Percentiles rank a stretch among this genome's conserved stretches.
These are phyloP conservation scores for Ogataea pilisensis DNA, from an alignment of 805 yeast genomes.

Conservation along the genomic window DNA sequence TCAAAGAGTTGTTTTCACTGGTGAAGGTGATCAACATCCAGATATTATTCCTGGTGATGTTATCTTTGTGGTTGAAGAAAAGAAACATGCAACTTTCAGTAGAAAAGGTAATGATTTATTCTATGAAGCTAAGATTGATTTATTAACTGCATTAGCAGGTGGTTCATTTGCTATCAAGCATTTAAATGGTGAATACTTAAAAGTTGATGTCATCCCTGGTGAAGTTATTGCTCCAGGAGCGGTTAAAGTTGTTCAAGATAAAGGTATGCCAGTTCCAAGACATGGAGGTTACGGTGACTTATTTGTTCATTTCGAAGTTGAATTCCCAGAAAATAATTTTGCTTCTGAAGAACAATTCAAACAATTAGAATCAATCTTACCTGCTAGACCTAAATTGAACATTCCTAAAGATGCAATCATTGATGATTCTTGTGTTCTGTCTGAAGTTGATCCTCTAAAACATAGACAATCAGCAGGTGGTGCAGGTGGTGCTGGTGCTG, in stretches of 20 bases:
- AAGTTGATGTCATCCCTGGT: conserved; percentile 81
- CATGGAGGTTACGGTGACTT: conserved; percentile 87
- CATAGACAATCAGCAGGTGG: conserved; percentile 24
- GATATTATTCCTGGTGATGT: conserved; percentile 96
- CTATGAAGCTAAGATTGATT: conserved; percentile 82
- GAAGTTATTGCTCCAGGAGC: conserved; percentile 86
- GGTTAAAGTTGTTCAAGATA: conserved; percentile 77
- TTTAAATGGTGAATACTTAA: conserved; percentile 86
- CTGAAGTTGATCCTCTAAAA: conserved; percentile 26
- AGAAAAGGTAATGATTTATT: conserved; percentile 88
- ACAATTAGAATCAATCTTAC: conserved; percentile 70
- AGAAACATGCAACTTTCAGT: conserved; percentile 74
- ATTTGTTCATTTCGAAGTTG: conserved; percentile 78
- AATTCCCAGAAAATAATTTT: conserved; percentile 78
- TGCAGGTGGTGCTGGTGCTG: conserved; percentile 46
- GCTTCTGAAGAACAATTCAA: conserved; percentile 71
- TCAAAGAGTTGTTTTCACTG: conserved; percentile 83
- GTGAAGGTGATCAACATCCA: conserved; percentile 98
- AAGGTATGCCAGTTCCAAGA: conserved; percentile 97
- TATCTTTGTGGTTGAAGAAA: conserved; percentile 84
- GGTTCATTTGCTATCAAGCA: conserved; percentile 88
- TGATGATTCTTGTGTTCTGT: conserved; percentile 53
- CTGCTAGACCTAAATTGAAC: conserved; percentile 58
- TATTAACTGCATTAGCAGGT: conserved; percentile 94
- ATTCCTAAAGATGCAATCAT: conserved; percentile 72